These are phyloP conservation scores for Cruciata laevipes DNA, from an alignment of 257 asterid genomes.

Conservation along the genomic window DNA sequence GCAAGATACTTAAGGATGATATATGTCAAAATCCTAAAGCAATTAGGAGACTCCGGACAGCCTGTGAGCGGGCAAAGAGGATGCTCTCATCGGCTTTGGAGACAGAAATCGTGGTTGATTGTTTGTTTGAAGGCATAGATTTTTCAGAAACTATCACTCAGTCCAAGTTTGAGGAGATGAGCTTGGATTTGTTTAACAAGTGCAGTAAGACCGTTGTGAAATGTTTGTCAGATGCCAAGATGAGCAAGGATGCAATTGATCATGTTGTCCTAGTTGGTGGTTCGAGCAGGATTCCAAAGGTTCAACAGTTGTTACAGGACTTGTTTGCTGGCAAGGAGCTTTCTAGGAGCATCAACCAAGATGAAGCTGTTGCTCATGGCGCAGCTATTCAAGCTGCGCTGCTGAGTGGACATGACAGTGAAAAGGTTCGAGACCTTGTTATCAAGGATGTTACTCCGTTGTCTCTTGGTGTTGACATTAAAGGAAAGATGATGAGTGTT, in stretches of 20 bases:
- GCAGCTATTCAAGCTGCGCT: not conserved
- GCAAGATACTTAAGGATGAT: not conserved
- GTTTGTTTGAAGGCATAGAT: not conserved
- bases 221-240: too few relatives aligned
- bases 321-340: not conserved
- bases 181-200: not conserved
- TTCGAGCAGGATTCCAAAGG: slow-evolving; percentile 5
- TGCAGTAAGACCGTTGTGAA: not conserved
- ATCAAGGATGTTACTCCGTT: not conserved
- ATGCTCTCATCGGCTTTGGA: not conserved
- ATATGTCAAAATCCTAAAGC: not conserved
- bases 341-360: not conserved
- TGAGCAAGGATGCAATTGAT: not conserved
- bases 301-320: not conserved
- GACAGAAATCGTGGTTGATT: not conserved
- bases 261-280: not conserved
- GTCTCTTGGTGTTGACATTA: not conserved
- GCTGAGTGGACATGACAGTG: not conserved
- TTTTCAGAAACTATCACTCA: not conserved
- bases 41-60: not conserved
- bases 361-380: not conserved
- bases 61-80: not conserved
- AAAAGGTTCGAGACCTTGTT: not conserved
- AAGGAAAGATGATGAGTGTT: not conserved
- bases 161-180: not conserved